A percentile compares a stretch with the other conserved stretches of the same genome.
phyloP scores from a whole-genome alignment of 306 rosid genomes.

The Glycyrrhiza uralensis region DNA sequence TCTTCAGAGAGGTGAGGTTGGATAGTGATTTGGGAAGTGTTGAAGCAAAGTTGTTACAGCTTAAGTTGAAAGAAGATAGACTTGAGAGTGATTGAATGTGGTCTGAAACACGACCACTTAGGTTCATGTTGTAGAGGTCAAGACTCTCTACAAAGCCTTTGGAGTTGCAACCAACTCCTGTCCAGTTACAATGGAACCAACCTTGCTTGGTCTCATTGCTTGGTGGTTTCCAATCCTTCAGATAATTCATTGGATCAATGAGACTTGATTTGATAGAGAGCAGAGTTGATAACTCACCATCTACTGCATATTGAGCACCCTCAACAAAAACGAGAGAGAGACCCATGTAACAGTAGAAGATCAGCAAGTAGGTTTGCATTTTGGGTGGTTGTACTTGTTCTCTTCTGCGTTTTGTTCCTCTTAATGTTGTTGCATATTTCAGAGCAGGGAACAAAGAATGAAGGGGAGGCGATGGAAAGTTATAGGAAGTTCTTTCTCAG shows the following conservation, averaged over 20 bases:
- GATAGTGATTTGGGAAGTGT: slow-evolving; percentile 53
- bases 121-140: slow-evolving; percentile 78
- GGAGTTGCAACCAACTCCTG: slow-evolving; percentile 69
- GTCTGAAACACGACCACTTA: slow-evolving; percentile 62
- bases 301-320: slow-evolving; percentile 34
- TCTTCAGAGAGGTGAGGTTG: slow-evolving; percentile 52
- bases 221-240: slow-evolving; percentile 58
- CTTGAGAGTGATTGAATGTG: slow-evolving; percentile 50
- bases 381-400: slow-evolving; percentile 23
- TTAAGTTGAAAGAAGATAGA: slow-evolving; percentile 54
- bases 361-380: slow-evolving; percentile 43
- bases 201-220: slow-evolving; percentile 25
- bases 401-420: slow-evolving; percentile 24
- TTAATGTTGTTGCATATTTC: slow-evolving; percentile 40
- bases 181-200: slow-evolving; percentile 66
- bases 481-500: slow-evolving; percentile 25
- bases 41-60: slow-evolving; percentile 58
- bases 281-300: slow-evolving; percentile 54
- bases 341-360: slow-evolving; percentile 53
- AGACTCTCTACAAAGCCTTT: slow-evolving; percentile 56
- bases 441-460: slow-evolving; percentile 31
- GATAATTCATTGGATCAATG: slow-evolving; percentile 47
- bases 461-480: slow-evolving; percentile 17
- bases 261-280: slow-evolving; percentile 55
- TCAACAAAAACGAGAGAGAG: slow-evolving; percentile 45